phyloP scores from a whole-genome alignment of 1,139 yeast species.

The Pichia sp. region DNA sequence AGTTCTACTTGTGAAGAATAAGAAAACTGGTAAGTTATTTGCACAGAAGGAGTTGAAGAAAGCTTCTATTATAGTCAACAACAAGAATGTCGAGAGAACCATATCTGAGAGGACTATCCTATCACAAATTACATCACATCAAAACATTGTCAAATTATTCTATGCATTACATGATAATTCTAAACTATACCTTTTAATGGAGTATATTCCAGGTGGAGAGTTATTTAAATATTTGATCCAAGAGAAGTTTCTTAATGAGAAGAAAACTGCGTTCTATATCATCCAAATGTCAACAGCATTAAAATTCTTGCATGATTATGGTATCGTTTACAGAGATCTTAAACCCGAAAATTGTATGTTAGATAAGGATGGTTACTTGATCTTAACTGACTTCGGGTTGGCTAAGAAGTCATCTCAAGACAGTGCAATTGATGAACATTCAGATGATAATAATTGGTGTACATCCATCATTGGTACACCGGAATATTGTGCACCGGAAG shows the following conservation, averaged over 20 bases:
- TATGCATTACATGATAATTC: constrained; percentile 88
- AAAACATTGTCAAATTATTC: constrained; percentile 82
- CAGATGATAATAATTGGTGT: constrained; percentile 35
- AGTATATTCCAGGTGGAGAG: constrained; percentile 94
- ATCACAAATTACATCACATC: constrained; percentile 67
- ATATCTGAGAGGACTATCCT: constrained; percentile 71
- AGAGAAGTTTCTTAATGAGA: constrained; percentile 57
- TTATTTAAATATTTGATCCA: constrained; percentile 75
- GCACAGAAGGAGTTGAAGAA: constrained; percentile 90
- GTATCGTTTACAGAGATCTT: constrained; percentile 87
- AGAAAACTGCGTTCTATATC: constrained; percentile 74
- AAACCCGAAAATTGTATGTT: constrained; percentile 93
- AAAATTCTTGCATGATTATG: constrained; percentile 74
- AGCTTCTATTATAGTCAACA: constrained; percentile 61
- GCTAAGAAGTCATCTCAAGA: constrained; percentile 56
- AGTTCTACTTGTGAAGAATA: constrained; percentile 74
- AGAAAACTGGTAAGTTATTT: constrained; percentile 62
- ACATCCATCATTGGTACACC: constrained; percentile 91
- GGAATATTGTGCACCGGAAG: constrained; percentile 97
- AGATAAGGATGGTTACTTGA: constrained; percentile 75
- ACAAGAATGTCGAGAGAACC: constrained; percentile 55
- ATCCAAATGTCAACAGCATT: constrained; percentile 87
- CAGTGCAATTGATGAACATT: constrained; percentile 32
- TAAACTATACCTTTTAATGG: constrained; percentile 76
- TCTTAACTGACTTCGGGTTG: constrained; percentile 89